Percentiles rank a stretch among this genome's conserved stretches.
Conservation (phyloP, 169 alveolate species). For the Cystoisospora suis region DNA sequence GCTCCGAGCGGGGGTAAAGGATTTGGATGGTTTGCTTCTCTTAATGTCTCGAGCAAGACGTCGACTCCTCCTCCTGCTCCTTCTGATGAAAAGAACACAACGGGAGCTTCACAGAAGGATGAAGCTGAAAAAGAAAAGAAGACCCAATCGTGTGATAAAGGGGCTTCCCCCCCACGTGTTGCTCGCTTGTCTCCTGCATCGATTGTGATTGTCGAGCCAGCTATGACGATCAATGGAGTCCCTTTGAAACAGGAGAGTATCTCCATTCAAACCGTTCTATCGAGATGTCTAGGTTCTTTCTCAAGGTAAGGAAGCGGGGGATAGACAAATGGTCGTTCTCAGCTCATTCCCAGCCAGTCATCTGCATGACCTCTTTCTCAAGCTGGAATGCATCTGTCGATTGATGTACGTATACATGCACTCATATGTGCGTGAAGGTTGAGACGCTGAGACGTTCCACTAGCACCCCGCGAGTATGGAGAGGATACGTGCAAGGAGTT, state of each 20-base stretch:
- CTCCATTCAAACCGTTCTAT: slow-evolving; percentile 83
- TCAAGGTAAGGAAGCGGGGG: slow-evolving; percentile 15
- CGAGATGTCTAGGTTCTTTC: slow-evolving; percentile 87
- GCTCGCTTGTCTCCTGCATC: slow-evolving; percentile 11
- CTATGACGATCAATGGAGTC: slow-evolving; percentile 53
- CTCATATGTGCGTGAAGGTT: too few relatives aligned
- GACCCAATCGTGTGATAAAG: too few relatives aligned
- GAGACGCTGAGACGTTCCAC: too few relatives aligned
- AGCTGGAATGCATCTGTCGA: neutral
- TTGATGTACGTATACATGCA: neutral
- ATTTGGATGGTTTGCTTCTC: too few relatives aligned
- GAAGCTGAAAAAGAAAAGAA: too few relatives aligned
- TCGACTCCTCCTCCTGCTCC: slow-evolving; percentile 32
- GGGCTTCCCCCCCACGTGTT: neutral
- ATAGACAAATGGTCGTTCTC: neutral
- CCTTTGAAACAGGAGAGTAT: slow-evolving; percentile 64
- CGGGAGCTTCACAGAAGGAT: too few relatives aligned
- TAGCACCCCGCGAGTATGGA: too few relatives aligned
- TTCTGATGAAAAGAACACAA: too few relatives aligned
- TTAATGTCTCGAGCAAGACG: too few relatives aligned
- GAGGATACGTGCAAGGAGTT: too few relatives aligned
- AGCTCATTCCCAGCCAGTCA: neutral
- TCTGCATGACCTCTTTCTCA: neutral
- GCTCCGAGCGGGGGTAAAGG: too few relatives aligned
- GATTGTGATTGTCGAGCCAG: slow-evolving; percentile 69